These are phyloP conservation scores for Tolypocladium guangdongense DNA, from an alignment of 2,329 filamentous ascomycete species.

Conservation along the genomic window DNA sequence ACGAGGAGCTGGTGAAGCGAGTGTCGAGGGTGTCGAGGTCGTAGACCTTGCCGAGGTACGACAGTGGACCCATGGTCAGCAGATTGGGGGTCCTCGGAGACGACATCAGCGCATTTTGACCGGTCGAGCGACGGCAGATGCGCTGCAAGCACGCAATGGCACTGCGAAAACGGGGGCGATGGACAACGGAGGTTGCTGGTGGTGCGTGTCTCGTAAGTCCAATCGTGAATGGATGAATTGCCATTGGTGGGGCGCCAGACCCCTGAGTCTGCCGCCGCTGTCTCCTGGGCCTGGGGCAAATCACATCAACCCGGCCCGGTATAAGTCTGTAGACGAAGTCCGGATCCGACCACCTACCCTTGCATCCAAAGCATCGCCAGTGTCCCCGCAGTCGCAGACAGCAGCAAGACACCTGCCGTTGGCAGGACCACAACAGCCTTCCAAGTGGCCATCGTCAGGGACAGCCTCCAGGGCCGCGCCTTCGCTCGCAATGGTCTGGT, in stretches of 20 bases:
- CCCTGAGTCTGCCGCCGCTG: neutral
- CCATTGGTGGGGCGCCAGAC: neutral
- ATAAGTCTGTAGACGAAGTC: too few relatives aligned
- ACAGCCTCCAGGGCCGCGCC: too few relatives aligned
- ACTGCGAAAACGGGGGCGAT: neutral
- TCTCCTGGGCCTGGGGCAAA: too few relatives aligned
- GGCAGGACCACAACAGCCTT: too few relatives aligned
- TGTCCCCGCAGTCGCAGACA: too few relatives aligned
- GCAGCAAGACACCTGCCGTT: too few relatives aligned
- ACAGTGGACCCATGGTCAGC: constrained; percentile 26
- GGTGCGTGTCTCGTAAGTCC: neutral
- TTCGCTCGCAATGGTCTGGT: too few relatives aligned
- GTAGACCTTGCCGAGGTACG: constrained; percentile 44
- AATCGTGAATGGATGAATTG: neutral
- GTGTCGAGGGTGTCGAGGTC: constrained; percentile 52
- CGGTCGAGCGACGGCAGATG: neutral
- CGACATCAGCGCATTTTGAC: neutral
- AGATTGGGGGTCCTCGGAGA: neutral
- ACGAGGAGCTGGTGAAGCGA: constrained; percentile 57
- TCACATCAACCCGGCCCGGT: too few relatives aligned
- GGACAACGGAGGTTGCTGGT: neutral
- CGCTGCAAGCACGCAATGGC: neutral
- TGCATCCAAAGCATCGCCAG: too few relatives aligned
- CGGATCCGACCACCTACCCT: too few relatives aligned
- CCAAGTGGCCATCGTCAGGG: too few relatives aligned